phyloP scores from a whole-genome alignment of 2,329 filamentous ascomycete species.

The Colletotrichum liaoningense region DNA sequence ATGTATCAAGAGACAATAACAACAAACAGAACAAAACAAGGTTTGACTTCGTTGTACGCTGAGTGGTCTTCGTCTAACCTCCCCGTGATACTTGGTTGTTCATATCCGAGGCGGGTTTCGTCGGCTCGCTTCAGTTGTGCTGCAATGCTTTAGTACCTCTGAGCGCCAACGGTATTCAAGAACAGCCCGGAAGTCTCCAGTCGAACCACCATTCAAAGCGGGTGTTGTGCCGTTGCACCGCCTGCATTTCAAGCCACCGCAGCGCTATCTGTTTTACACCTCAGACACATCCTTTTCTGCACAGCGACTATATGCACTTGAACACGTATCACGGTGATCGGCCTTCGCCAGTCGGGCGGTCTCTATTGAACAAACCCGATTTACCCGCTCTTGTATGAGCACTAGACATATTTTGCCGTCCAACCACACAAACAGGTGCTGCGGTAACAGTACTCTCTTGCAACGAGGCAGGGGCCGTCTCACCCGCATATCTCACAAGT shows the following conservation, averaged over 20 bases:
- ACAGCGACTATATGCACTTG: not conserved
- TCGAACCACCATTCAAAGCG: constrained; percentile 1
- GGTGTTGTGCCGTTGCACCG: not conserved
- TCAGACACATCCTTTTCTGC: not conserved
- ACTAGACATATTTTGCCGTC: constrained; percentile 9
- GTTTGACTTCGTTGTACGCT: not conserved
- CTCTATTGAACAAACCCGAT: not conserved
- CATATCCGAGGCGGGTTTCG: not conserved
- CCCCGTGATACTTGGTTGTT: not conserved
- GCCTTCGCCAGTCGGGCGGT: not conserved
- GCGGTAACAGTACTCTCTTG: constrained; percentile 1
- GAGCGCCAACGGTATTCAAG: not conserved
- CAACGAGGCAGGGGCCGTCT: constrained; percentile 23
- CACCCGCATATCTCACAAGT: constrained; percentile 16
- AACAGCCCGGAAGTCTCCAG: constrained; percentile 2
- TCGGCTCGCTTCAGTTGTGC: not conserved
- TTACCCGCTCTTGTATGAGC: constrained; percentile 6
- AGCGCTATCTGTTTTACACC: not conserved
- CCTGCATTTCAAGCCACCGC: not conserved
- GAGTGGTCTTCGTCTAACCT: not conserved
- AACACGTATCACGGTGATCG: not conserved
- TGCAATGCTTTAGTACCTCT: not conserved
- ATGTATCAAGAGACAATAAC: constrained; percentile 24
- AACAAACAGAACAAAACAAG: constrained; percentile 16
- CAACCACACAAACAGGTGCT: constrained; percentile 16